phyloP scores from a whole-genome alignment of 2,329 filamentous ascomycete genomes.

The Penicillium sp. region DNA sequence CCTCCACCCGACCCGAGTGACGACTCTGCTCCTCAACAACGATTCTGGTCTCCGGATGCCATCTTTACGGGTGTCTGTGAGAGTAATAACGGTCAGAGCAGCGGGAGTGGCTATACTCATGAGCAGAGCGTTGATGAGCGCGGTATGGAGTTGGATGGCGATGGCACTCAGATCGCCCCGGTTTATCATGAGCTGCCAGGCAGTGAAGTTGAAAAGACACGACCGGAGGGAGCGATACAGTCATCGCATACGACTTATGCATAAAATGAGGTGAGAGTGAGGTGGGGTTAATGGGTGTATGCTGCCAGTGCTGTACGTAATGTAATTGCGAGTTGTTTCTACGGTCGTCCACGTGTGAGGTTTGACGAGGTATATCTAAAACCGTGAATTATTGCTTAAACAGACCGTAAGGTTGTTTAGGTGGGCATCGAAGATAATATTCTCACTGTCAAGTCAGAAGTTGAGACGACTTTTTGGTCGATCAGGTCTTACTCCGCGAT shows the following conservation, averaged over 20 bases:
- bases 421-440: too few species aligned
- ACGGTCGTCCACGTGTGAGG: too few species aligned
- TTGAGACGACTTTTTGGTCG: too few species aligned
- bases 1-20: slow-evolving; percentile 5
- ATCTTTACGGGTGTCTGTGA: not conserved
- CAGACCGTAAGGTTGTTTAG: too few species aligned
- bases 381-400: too few species aligned
- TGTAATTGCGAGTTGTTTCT: too few species aligned
- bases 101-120: slow-evolving; percentile 1
- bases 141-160: slow-evolving; percentile 15
- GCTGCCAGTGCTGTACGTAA: not conserved
- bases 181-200: slow-evolving; percentile 19
- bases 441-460: too few species aligned
- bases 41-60: slow-evolving; percentile 18
- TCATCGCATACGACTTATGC: not conserved
- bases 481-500: too few species aligned
- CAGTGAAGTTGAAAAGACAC: not conserved
- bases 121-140: slow-evolving; percentile 10
- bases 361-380: too few species aligned
- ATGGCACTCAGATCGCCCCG: slow-evolving; percentile 13
- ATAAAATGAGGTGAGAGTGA: not conserved
- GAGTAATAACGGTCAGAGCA: slow-evolving; percentile 9
- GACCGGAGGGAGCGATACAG: not conserved
- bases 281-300: not conserved
- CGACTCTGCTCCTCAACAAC: slow-evolving; percentile 2